A percentile compares a stretch with the other conserved stretches of the same genome.
Conservation (phyloP, 108 stramenopile genomes). For the Conticribra guillardii region DNA sequence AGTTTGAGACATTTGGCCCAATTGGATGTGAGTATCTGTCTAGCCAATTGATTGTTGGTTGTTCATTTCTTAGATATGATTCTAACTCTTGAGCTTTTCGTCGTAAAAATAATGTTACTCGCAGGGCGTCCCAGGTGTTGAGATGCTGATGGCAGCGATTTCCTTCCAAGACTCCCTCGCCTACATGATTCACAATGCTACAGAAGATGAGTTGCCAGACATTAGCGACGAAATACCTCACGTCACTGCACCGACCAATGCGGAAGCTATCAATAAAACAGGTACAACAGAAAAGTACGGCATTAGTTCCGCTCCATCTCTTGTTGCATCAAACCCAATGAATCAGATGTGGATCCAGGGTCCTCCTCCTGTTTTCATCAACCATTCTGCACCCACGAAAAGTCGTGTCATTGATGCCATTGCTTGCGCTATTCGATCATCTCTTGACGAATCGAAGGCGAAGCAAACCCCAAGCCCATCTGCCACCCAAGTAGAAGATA, state of each 20-base stretch:
- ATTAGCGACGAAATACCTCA: slow-evolving; percentile 66
- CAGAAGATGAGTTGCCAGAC: slow-evolving; percentile 69
- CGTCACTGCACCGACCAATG: slow-evolving; percentile 17
- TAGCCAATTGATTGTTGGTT: neutral
- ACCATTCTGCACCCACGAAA: slow-evolving; percentile 67
- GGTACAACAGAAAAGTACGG: slow-evolving; percentile 62
- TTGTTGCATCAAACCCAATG: slow-evolving; percentile 66
- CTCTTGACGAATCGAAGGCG: slow-evolving; percentile 75
- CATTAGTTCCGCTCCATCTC: slow-evolving; percentile 44
- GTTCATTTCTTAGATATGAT: neutral
- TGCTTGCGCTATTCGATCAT: slow-evolving; percentile 78
- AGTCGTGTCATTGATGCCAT: slow-evolving; percentile 76
- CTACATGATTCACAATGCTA: slow-evolving; percentile 83
- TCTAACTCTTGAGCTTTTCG: neutral
- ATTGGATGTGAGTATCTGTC: slow-evolving; percentile 52
- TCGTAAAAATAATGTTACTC: too few species aligned
- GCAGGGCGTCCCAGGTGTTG: slow-evolving; percentile 28
- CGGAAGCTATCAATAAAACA: slow-evolving; percentile 6
- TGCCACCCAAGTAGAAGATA: slow-evolving; percentile 23
- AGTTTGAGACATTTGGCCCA: slow-evolving; percentile 68
- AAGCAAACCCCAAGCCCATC: too few species aligned
- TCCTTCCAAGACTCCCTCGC: slow-evolving; percentile 79
- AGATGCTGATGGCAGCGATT: slow-evolving; percentile 65
- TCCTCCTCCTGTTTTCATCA: slow-evolving; percentile 71
- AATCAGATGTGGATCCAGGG: slow-evolving; percentile 87